Percentiles rank a stretch among this genome's conserved stretches.
phyloP scores from a whole-genome alignment of 257 asterid species.

The Pogostemon cablin region DNA sequence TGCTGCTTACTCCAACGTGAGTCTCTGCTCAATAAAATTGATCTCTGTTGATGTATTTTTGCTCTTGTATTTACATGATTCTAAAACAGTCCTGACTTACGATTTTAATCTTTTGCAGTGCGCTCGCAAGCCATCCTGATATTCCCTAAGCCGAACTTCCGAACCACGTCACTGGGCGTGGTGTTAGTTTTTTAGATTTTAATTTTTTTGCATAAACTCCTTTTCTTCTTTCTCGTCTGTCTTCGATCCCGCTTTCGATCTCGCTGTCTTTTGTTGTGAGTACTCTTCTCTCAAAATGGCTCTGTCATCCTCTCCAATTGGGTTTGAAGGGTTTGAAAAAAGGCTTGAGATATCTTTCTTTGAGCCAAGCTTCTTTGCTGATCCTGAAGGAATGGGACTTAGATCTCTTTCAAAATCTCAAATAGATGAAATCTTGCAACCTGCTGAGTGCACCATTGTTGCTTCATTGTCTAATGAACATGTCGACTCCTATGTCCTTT shows the following conservation, averaged over 20 bases:
- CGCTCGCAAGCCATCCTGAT: constrained; percentile 98
- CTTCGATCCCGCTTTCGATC: constrained; percentile 40
- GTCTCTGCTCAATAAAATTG: constrained; percentile 13
- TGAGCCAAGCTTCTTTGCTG: constrained; percentile 73
- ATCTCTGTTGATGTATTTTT: neutral
- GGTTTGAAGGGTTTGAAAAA: constrained; percentile 87
- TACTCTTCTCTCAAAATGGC: constrained; percentile 51
- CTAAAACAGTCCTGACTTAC: neutral
- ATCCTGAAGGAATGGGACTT: constrained; percentile 80
- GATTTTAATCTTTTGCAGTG: constrained; percentile 57
- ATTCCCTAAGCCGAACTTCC: constrained; percentile 21
- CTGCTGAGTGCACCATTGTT: constrained; percentile 93
- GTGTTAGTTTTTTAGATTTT: constrained; percentile 31
- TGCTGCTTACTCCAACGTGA: constrained; percentile 97
- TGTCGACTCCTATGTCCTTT: constrained; percentile 79
- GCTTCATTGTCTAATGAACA: constrained; percentile 59
- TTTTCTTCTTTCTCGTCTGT: constrained; percentile 57
- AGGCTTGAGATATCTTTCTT: constrained; percentile 76
- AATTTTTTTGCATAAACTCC: constrained; percentile 52
- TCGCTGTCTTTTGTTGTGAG: constrained; percentile 28
- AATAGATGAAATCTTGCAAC: constrained; percentile 66
- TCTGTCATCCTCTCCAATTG: constrained; percentile 63
- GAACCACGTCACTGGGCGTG: constrained; percentile 61
- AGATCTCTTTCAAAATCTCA: constrained; percentile 66
- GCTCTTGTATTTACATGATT: neutral